These are phyloP conservation scores for Polyrhizophydium stewartii DNA, from an alignment of 371 early-diverging fungal genomes.

Conservation along the genomic window DNA sequence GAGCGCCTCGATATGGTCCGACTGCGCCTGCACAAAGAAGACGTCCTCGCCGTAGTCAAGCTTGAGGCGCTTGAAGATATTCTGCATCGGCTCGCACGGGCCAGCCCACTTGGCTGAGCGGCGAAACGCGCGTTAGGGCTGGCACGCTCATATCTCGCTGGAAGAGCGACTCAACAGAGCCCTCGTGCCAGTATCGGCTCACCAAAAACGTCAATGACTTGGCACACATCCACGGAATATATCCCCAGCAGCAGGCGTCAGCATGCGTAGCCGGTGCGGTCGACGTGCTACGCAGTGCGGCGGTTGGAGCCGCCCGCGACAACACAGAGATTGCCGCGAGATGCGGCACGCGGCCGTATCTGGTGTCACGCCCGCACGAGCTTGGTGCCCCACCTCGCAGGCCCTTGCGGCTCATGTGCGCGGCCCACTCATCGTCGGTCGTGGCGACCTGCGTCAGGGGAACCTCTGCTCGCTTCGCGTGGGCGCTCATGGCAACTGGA, in stretches of 20 bases:
- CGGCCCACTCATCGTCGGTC: constrained; percentile 33
- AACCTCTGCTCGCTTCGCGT: constrained; percentile 4
- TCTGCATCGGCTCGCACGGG: constrained; percentile 49
- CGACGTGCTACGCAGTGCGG: too few species aligned
- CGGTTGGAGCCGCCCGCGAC: too few species aligned
- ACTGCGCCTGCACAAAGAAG: constrained; percentile 34
- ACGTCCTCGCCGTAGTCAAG: constrained; percentile 41
- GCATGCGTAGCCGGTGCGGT: too few species aligned
- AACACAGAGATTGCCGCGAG: background rate
- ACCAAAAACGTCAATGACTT: constrained; percentile 41
- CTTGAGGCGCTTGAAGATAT: constrained; percentile 47
- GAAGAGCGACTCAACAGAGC: background rate
- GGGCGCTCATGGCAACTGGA: constrained; percentile 13
- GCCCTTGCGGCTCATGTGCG: constrained; percentile 21
- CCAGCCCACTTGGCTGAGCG: constrained; percentile 50
- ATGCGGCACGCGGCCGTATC: background rate
- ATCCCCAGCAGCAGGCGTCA: too few species aligned
- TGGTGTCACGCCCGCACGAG: too few species aligned
- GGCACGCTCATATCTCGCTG: background rate
- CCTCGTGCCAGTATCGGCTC: background rate
- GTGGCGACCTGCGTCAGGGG: background rate
- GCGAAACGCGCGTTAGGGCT: background rate
- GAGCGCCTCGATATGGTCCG: constrained; percentile 38
- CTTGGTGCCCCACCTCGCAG: background rate
- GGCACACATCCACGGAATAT: too few species aligned